These are phyloP conservation scores for Quercus aquifolioides DNA, from an alignment of 306 rosid genomes.

Conservation along the genomic window DNA sequence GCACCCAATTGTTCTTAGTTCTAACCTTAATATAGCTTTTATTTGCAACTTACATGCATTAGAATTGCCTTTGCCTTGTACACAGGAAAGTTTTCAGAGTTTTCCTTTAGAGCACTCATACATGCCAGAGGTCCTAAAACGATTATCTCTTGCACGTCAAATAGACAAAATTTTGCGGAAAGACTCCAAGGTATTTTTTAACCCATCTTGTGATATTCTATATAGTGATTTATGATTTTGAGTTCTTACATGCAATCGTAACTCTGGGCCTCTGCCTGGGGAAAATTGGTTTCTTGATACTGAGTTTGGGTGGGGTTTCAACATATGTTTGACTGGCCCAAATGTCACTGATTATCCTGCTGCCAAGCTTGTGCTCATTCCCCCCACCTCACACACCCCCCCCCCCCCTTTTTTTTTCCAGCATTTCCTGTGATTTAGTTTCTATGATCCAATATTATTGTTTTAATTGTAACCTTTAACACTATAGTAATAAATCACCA, in stretches of 20 bases:
- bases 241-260: conserved; percentile 1
- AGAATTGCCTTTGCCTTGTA: conserved; percentile 10
- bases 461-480: neutral
- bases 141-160: conserved; percentile 82
- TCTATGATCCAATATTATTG: neutral
- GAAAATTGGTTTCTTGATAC: neutral
- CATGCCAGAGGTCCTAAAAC: conserved; percentile 84
- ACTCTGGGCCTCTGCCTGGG: neutral
- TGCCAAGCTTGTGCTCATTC: neutral
- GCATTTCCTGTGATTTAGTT: neutral
- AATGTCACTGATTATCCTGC: neutral
- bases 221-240: conserved; percentile 9
- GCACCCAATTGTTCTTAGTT: neutral
- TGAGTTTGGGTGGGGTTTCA: conserved; percentile 16
- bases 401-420: too few species aligned
- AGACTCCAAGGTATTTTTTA: conserved; percentile 70
- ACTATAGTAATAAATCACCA: too few species aligned
- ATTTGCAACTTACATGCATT: conserved; percentile 3
- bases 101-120: conserved; percentile 85
- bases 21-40: conserved; percentile 18
- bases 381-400: too few species aligned
- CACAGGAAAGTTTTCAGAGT: conserved; percentile 66
- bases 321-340: neutral
- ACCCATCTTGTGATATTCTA: conserved; percentile 1
- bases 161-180: conserved; percentile 80